phyloP scores from a whole-genome alignment of 1,284 basidiomycete species.

The Fomitopsis betulina region DNA sequence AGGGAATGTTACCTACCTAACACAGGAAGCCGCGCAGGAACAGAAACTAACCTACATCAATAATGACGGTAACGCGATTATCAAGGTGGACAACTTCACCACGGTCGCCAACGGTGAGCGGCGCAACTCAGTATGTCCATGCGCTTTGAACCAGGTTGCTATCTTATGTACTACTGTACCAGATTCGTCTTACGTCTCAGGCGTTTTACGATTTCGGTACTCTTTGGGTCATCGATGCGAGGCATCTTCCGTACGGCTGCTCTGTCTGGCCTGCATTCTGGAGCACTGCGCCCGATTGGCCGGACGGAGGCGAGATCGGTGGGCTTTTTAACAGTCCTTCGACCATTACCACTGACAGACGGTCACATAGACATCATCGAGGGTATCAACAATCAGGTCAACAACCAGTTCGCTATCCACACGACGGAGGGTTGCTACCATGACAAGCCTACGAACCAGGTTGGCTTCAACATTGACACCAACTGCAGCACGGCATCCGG shows the following conservation, averaged over 20 bases:
- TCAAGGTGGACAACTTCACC: slow-evolving; percentile 55
- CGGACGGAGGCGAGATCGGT: slow-evolving; percentile 48
- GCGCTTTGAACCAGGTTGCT: slow-evolving; percentile 8
- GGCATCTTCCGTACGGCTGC: slow-evolving; percentile 54
- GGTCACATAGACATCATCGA: slow-evolving; percentile 35
- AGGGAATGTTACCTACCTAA: slow-evolving; percentile 53
- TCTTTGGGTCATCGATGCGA: slow-evolving; percentile 44
- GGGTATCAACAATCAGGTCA: slow-evolving; percentile 32
- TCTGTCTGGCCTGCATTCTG: slow-evolving; percentile 50
- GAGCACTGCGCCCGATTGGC: slow-evolving; percentile 42
- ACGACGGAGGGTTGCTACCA: slow-evolving; percentile 34
- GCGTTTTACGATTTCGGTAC: slow-evolving; percentile 46
- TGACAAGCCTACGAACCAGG: slow-evolving; percentile 20
- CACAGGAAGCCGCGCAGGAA: slow-evolving; percentile 35
- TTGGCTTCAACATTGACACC: slow-evolving; percentile 21
- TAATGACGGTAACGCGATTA: slow-evolving; percentile 47
- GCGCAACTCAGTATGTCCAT: slow-evolving; percentile 48
- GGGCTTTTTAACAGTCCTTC: slow-evolving; percentile 11
- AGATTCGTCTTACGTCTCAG: slow-evolving; percentile 51
- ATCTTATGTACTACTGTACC: neutral
- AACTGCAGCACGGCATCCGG: slow-evolving; percentile 53
- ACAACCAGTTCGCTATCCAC: slow-evolving; percentile 64
- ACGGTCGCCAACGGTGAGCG: slow-evolving; percentile 42
- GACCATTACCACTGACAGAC: neutral
- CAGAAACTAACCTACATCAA: slow-evolving; percentile 52